Conservation (phyloP, 163 green algal species). For the Scenedesmus sp. region DNA sequence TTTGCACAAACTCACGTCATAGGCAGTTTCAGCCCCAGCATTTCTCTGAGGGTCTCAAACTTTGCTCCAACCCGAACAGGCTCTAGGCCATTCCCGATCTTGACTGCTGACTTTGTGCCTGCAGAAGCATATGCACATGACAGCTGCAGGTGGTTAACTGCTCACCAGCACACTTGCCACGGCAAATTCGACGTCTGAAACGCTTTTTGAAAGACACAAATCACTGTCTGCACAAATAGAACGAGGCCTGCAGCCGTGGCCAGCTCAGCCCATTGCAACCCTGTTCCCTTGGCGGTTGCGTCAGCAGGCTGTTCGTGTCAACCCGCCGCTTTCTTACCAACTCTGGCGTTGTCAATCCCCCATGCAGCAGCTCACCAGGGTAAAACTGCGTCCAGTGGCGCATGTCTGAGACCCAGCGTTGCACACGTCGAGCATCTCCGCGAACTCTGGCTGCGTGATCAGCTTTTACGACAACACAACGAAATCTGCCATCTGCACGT, state of each 20-base stretch:
- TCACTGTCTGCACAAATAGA: background rate
- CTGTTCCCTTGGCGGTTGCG: background rate
- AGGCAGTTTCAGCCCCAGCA: constrained; percentile 38
- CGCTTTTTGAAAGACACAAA: background rate
- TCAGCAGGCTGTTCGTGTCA: background rate
- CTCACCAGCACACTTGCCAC: background rate
- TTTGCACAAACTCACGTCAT: constrained; percentile 38
- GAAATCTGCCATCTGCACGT: background rate
- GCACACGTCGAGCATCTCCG: constrained; percentile 42
- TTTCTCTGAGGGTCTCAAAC: constrained; percentile 50
- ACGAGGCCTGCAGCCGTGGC: background rate
- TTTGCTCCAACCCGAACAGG: constrained; percentile 34
- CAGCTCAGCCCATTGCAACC: background rate
- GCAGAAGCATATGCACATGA: constrained; percentile 11
- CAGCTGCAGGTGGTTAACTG: background rate
- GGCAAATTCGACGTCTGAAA: background rate
- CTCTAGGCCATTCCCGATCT: constrained; percentile 26
- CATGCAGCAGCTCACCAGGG: constrained; percentile 1
- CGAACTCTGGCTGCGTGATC: constrained; percentile 29
- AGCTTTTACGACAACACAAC: background rate
- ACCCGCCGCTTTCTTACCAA: background rate
- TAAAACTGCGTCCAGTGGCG: constrained; percentile 40
- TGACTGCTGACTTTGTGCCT: constrained; percentile 48
- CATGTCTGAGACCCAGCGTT: constrained; percentile 31
- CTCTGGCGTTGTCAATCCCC: background rate